A percentile compares a stretch with the other conserved stretches of the same genome.
phyloP scores from a whole-genome alignment of 1,284 basidiomycete genomes.

The Ustilago shanxiensis region DNA sequence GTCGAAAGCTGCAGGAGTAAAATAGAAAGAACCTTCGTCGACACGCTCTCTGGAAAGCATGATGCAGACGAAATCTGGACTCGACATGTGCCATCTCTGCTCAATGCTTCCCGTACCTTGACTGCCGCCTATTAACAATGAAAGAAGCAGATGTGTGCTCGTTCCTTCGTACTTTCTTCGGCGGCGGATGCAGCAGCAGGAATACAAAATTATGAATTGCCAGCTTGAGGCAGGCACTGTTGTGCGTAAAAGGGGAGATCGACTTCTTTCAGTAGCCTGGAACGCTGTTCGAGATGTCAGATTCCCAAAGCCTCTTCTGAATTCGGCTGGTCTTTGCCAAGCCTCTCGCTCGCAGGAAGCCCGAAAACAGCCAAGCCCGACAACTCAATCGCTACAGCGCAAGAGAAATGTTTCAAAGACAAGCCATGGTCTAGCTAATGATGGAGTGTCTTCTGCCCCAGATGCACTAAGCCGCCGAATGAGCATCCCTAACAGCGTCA shows the following conservation, averaged over 20 bases:
- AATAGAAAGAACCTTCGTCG: conserved; percentile 23
- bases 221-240: neutral
- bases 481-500: neutral
- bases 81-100: conserved; percentile 9
- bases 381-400: neutral
- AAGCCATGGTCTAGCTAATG: neutral
- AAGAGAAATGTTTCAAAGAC: neutral
- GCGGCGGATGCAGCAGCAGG: conserved; percentile 1
- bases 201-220: neutral
- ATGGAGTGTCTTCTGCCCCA: neutral
- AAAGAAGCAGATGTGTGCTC: conserved; percentile 1
- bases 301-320: neutral
- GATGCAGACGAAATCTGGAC: conserved; percentile 5
- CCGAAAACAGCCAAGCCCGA: conserved; percentile 12
- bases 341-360: conserved; percentile 11
- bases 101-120: conserved; percentile 7
- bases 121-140: neutral
- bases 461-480: neutral
- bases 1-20: neutral
- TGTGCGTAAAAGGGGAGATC: too few species aligned
- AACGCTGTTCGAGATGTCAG: neutral
- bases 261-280: too few species aligned
- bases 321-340: conserved; percentile 1
- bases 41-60: neutral
- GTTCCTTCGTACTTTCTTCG: conserved; percentile 7